A percentile compares a stretch with the other conserved stretches of the same genome.
Conservation (phyloP, 306 rosid species). For the Quercus alba region DNA sequence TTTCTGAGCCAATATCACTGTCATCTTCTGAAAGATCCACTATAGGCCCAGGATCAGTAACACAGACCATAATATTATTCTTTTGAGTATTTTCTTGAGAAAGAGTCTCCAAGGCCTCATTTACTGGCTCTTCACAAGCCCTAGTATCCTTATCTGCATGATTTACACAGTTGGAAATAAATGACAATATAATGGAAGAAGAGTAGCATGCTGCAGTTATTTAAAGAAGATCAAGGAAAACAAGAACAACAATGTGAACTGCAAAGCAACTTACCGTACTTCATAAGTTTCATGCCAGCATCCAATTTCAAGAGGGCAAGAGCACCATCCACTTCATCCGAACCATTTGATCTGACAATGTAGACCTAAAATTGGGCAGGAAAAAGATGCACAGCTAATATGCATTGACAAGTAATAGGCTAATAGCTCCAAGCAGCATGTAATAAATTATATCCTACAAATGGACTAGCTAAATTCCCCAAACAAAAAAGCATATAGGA, state of each 20-base stretch:
- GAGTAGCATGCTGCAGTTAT: background rate
- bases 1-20: conserved; percentile 19
- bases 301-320: conserved; percentile 36
- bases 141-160: background rate
- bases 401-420: background rate
- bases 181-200: background rate
- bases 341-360: conserved; percentile 38
- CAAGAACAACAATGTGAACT: background rate
- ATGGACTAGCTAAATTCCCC: background rate
- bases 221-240: background rate
- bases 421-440: background rate
- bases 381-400: background rate
- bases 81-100: conserved; percentile 10
- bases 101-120: conserved; percentile 7
- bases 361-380: conserved; percentile 42
- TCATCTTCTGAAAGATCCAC: conserved; percentile 27
- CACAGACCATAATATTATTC: background rate
- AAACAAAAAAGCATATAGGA: background rate
- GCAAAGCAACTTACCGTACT: conserved; percentile 21
- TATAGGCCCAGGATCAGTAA: background rate
- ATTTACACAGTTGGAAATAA: background rate
- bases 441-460: background rate
- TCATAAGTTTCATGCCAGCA: background rate
- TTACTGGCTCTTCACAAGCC: conserved; percentile 15
- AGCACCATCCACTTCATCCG: conserved; percentile 44